Evolutionary conservation across 306 rosid genomes (phyloP).

Genomic region (Glycine latifolia): DNA sequence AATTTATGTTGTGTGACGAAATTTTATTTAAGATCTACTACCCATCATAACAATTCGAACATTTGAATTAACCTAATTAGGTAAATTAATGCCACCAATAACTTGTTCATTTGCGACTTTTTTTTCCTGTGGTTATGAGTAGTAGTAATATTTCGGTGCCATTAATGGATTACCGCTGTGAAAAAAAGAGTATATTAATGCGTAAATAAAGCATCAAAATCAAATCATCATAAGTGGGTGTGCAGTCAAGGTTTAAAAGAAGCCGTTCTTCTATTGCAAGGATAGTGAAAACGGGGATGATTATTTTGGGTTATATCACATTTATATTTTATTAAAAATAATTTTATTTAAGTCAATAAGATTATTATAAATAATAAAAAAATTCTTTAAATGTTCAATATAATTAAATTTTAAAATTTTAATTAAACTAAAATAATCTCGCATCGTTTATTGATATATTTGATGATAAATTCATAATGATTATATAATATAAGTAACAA

Average conservation of each 20-base stretch:
- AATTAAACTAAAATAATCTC: too few relatives aligned
- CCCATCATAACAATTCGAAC: not conserved
- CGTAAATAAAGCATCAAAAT: not conserved
- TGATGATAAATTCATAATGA: too few relatives aligned
- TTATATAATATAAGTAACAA: too few relatives aligned
- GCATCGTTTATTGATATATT: too few relatives aligned
- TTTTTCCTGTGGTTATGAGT: conserved; percentile 13
- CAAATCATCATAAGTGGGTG: conserved; percentile 27
- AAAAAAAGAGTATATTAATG: not conserved
- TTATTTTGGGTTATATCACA: too few relatives aligned
- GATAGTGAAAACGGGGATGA: too few relatives aligned
- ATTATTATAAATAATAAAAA: too few relatives aligned
- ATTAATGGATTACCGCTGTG: conserved; percentile 30
- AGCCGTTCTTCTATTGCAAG: not conserved
- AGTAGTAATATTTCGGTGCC: conserved; percentile 25
- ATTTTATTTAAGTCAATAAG: too few relatives aligned
- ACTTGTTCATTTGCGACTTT: not conserved
- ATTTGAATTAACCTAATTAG: not conserved
- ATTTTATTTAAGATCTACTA: not conserved
- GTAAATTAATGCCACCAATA: conserved; percentile 14
- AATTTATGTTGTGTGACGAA: not conserved
- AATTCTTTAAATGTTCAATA: too few relatives aligned
- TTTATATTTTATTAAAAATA: too few relatives aligned
- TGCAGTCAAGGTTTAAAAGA: not conserved
- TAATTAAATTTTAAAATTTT: too few relatives aligned